Conservation (phyloP, 495 filamentous ascomycete species). For the Bacidia rubella region DNA sequence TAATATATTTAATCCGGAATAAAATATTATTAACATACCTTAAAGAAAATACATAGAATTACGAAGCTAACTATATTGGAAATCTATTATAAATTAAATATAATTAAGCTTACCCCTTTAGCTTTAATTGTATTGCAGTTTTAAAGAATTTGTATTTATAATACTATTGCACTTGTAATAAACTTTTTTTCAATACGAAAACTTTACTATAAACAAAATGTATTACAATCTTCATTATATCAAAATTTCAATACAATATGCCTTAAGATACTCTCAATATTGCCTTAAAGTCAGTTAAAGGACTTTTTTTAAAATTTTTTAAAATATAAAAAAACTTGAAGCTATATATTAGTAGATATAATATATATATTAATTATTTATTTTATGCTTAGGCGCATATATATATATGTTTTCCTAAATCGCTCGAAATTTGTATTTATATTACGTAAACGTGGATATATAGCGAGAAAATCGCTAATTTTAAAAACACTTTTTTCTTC, state of each 20-base stretch:
- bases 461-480: too few species aligned
- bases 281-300: neutral
- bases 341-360: neutral
- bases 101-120: neutral
- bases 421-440: too few species aligned
- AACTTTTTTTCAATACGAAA: neutral
- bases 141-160: neutral
- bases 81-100: too few species aligned
- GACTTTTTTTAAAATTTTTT: neutral
- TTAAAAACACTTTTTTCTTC: too few species aligned
- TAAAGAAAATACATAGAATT: neutral
- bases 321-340: neutral
- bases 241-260: too few species aligned
- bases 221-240: neutral
- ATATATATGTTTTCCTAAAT: too few species aligned
- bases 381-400: too few species aligned
- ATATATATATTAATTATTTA: neutral
- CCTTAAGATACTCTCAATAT: neutral
- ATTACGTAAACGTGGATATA: too few species aligned
- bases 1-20: too few species aligned
- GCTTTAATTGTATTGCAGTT: constrained; percentile 2
- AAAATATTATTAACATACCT: neutral
- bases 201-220: neutral
- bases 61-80: neutral
- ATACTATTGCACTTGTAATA: neutral